These are phyloP conservation scores for Xerocomellus amylosporus DNA, from an alignment of 768 basidiomycete genomes.

Conservation along the genomic window DNA sequence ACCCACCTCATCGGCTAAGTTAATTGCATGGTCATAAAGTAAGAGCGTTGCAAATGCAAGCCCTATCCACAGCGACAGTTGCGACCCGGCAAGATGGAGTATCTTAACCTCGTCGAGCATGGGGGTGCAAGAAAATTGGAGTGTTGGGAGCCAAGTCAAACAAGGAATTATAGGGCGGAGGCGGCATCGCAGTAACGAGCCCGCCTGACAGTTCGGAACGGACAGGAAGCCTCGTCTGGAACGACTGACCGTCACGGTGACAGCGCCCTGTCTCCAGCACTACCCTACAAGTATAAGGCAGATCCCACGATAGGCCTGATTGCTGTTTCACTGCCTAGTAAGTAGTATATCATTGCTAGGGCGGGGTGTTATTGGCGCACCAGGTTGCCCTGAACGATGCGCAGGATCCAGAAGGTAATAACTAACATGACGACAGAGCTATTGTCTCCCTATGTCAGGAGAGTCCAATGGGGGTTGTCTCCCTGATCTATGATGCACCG, in stretches of 20 bases:
- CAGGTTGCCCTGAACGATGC: background rate
- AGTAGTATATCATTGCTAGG: too few species aligned
- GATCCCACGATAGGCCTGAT: background rate
- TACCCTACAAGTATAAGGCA: background rate
- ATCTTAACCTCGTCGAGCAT: background rate
- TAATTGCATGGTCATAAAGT: constrained; percentile 12
- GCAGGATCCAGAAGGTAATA: background rate
- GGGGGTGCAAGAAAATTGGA: background rate
- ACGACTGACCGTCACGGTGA: too few species aligned
- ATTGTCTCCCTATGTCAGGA: background rate
- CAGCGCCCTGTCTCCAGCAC: too few species aligned
- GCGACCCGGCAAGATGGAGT: background rate
- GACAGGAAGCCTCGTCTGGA: too few species aligned
- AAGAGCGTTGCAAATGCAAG: constrained; percentile 7
- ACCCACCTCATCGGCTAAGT: constrained; percentile 7
- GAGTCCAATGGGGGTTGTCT: too few species aligned
- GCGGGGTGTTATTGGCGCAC: background rate
- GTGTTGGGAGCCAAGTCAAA: background rate
- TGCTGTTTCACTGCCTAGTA: background rate
- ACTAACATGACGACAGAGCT: background rate
- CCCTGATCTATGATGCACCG: too few species aligned
- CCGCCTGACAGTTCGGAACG: too few species aligned
- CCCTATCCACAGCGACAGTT: background rate
- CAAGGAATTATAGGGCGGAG: background rate
- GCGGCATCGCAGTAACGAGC: background rate